phyloP scores from a whole-genome alignment of 352 stramenopile genomes.

The Pythium sukuiense region DNA sequence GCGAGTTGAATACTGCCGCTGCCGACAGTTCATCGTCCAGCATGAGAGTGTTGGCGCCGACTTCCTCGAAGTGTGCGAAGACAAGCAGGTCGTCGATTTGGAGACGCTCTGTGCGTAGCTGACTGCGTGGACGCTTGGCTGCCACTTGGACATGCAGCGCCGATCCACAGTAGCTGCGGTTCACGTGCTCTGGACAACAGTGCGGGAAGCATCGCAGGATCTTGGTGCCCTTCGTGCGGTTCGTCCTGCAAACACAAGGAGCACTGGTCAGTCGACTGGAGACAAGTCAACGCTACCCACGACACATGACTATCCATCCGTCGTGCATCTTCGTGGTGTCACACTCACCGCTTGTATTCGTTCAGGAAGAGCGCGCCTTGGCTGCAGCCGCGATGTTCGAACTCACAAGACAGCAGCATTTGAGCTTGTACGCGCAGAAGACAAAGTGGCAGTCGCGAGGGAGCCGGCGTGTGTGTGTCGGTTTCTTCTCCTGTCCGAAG shows the following conservation, averaged over 20 bases:
- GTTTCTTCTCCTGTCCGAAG: neutral
- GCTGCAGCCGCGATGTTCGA: conserved; percentile 38
- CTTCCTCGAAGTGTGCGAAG: conserved; percentile 58
- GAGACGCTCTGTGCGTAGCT: neutral
- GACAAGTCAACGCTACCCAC: neutral
- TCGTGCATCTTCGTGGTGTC: neutral
- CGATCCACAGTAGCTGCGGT: conserved; percentile 70
- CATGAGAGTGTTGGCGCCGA: conserved; percentile 25
- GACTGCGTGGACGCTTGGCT: neutral
- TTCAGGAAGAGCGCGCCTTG: conserved; percentile 44
- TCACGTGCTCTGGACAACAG: conserved; percentile 64
- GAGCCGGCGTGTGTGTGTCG: neutral
- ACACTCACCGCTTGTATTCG: conserved; percentile 64
- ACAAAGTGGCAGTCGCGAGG: neutral
- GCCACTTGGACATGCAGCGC: conserved; percentile 44
- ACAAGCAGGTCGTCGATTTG: conserved; percentile 29
- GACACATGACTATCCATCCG: conserved; percentile 5
- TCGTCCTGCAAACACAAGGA: conserved; percentile 31
- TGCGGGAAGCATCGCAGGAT: conserved; percentile 76
- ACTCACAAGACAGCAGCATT: conserved; percentile 40
- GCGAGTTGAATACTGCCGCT: conserved; percentile 32
- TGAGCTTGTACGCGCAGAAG: neutral
- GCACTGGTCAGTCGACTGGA: conserved; percentile 4
- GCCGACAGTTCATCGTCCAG: conserved; percentile 25
- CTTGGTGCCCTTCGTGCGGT: conserved; percentile 57